Conservation (phyloP, 805 yeast species). For the Cyberlindnera subsufficiens region DNA sequence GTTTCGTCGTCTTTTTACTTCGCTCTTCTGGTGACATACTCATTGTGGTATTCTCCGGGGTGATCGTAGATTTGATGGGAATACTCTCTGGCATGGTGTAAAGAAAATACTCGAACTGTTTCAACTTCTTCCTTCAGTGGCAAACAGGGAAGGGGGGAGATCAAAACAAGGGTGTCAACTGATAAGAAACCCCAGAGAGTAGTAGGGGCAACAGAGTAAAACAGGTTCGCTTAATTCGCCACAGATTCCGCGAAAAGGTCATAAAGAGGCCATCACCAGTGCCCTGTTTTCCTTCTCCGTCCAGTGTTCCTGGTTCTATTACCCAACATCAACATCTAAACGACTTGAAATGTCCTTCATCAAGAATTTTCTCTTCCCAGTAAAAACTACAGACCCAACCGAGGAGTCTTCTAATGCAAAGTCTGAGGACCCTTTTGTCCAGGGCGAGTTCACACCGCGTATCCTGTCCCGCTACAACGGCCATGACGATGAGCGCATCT, state of each 20-base stretch:
- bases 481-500: conserved; percentile 69
- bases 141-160: too few relatives aligned
- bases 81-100: background rate
- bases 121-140: too few relatives aligned
- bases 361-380: conserved; percentile 23
- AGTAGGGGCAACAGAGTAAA: too few relatives aligned
- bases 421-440: conserved; percentile 32
- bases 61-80: background rate
- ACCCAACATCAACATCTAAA: background rate
- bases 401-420: conserved; percentile 6
- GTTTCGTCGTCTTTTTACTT: conserved; percentile 14
- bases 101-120: too few relatives aligned
- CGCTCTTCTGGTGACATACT: conserved; percentile 17
- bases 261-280: too few relatives aligned
- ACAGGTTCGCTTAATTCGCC: too few relatives aligned
- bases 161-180: too few relatives aligned
- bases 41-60: background rate
- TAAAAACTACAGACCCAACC: conserved; percentile 20
- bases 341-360: conserved; percentile 20
- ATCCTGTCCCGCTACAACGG: conserved; percentile 78
- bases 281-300: too few relatives aligned
- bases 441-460: conserved; percentile 61
- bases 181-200: too few relatives aligned
- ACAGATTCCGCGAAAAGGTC: too few relatives aligned
- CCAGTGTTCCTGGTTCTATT: too few relatives aligned